Base-by-base conservation (phyloP, 345 rosid species). In the Sonneratia caseolaris region DNA sequence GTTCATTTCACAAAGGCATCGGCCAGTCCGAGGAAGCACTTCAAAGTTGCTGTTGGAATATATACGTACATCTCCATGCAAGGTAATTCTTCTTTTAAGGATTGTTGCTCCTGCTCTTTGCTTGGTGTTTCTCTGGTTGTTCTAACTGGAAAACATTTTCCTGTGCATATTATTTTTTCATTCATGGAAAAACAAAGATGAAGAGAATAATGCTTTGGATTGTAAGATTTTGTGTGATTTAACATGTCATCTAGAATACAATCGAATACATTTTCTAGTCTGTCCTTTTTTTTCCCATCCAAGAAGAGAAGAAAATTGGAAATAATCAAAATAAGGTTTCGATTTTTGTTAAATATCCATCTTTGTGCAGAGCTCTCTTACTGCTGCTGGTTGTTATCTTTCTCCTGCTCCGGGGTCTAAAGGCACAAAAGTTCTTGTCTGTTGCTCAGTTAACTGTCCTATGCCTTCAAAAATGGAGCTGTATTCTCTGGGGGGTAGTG, bases 341-440 rank as follows among this genome's bases (percentile, higher is more conserved):
- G 38, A 27, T 27, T 27, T 15, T 62, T 14, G 16, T 18, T 62
- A 62, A 62, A 35, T 7, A 62, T 24, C 3, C 3, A 3, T 62
- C 19, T 12, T 80, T 35, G 18, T 71, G 71, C 86, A 94, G 98
- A 85, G 88, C 45, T 47, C 96, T 73, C 80, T 91, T 71, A 87
- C 98, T 47, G 98, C 89, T 62, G 90, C 96, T 78, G 98, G 97
- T 73, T 94, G 98, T 79, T 88, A 87, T 81, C 89, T 94, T 77
- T 87, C 89, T 79, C 96, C 98, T 2, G 91, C 87, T 82, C 95
- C 96, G 36, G 84, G 91, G 56, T 90, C 97, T 12, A 91, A 79
- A 80, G 98, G 98, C 73, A 77, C 93, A 64, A 82, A 94, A 82
- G 69, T 84, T 57, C 71, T 91, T 66, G 89, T 94, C 71, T 90